Evolutionary conservation across 106 monocot genomes (phyloP).

Genomic region (Hemerocallis citrina): DNA sequence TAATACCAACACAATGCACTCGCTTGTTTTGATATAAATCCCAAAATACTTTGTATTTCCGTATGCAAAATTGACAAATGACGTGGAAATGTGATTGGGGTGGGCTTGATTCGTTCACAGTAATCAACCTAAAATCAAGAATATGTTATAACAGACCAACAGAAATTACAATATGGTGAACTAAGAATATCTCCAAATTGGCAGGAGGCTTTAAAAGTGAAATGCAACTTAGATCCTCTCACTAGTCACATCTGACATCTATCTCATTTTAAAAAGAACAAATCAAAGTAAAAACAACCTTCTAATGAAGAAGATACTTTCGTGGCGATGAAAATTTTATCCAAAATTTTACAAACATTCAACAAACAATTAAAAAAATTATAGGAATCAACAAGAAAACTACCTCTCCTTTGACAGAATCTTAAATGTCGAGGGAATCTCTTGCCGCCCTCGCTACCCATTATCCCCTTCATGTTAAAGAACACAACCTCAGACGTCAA

Average conservation of each 20-base stretch:
- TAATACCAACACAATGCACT: too few species aligned
- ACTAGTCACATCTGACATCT: not conserved
- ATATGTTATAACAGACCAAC: too few species aligned
- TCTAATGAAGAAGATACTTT: not conserved
- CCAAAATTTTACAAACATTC: not conserved
- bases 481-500: constrained; percentile 2
- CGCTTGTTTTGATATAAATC: too few species aligned
- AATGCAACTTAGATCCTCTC: too few species aligned
- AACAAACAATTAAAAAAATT: not conserved
- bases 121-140: too few species aligned
- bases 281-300: not conserved
- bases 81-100: too few species aligned
- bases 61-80: too few species aligned
- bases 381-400: not conserved
- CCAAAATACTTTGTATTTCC: too few species aligned
- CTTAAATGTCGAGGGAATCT: constrained; percentile 14
- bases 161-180: too few species aligned
- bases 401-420: constrained; percentile 20
- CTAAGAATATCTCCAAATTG: too few species aligned
- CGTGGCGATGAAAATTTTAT: not conserved
- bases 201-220: too few species aligned
- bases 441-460: not conserved
- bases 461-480: not conserved
- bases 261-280: not conserved
- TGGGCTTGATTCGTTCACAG: too few species aligned